phyloP scores from a whole-genome alignment of 331 rosid species.

The Telfairia occidentalis region DNA sequence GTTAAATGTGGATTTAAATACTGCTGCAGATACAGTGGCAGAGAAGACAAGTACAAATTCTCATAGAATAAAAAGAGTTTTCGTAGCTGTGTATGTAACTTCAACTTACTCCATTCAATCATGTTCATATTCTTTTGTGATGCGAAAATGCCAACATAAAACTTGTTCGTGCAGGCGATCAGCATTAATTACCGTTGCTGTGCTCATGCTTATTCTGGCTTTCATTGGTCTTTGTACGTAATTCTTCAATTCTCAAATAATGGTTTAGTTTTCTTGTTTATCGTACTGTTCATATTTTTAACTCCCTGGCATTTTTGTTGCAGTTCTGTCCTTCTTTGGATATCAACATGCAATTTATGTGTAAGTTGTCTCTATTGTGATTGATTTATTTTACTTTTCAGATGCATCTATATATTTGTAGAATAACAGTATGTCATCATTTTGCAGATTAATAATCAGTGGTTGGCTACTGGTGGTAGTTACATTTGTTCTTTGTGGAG shows the following conservation, averaged over 20 bases:
- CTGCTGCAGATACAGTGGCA: conserved; percentile 58
- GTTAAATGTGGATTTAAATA: conserved; percentile 56
- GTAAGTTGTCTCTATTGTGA: conserved; percentile 36
- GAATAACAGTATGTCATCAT: conserved; percentile 17
- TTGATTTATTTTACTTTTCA: neutral
- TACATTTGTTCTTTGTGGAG: conserved; percentile 86
- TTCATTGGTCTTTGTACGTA: conserved; percentile 70
- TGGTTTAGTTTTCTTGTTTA: neutral
- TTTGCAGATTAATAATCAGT: conserved; percentile 74
- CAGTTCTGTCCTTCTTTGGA: conserved; percentile 73
- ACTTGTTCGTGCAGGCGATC: conserved; percentile 41
- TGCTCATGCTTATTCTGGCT: conserved; percentile 70
- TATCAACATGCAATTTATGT: conserved; percentile 78
- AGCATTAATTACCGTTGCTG: conserved; percentile 65
- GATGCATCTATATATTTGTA: neutral
- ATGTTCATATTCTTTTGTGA: neutral
- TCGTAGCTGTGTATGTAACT: conserved; percentile 57
- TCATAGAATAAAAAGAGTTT: conserved; percentile 44
- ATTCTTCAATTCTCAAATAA: conserved; percentile 2
- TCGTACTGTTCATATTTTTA: conserved; percentile 5
- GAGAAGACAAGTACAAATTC: conserved; percentile 63
- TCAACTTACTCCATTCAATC: conserved; percentile 16
- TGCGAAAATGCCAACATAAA: conserved; percentile 22
- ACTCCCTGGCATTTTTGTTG: conserved; percentile 3
- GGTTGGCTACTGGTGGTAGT: conserved; percentile 90